Evolutionary conservation across 495 filamentous ascomycete genomes (phyloP).

Genomic region (Amphirosellinia nigrospora): DNA sequence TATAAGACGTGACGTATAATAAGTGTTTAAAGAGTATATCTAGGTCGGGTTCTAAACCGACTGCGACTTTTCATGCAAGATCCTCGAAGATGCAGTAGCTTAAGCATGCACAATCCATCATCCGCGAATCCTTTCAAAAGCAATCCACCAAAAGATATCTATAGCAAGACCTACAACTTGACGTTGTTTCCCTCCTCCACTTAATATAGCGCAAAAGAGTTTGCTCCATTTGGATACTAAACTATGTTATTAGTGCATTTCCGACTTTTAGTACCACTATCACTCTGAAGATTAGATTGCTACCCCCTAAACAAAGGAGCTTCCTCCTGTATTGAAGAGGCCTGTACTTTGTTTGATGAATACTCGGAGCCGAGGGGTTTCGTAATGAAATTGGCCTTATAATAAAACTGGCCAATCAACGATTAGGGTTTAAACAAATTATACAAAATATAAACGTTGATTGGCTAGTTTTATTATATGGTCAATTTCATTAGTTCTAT

Average conservation of each 20-base stretch:
- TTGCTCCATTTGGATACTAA: not conserved
- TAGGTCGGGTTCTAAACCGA: not conserved
- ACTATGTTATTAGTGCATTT: not conserved
- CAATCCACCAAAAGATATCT: not conserved
- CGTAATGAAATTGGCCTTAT: too few species aligned
- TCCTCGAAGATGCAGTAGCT: conserved; percentile 3
- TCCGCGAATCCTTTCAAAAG: conserved; percentile 7
- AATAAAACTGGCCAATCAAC: not conserved
- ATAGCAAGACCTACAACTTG: not conserved
- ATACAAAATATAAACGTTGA: too few species aligned
- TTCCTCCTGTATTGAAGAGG: too few species aligned
- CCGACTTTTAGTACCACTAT: not conserved
- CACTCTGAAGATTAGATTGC: too few species aligned
- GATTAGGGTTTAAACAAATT: too few species aligned
- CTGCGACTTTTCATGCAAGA: too few species aligned
- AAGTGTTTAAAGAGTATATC: not conserved
- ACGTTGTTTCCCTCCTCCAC: not conserved
- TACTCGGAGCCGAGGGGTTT: too few species aligned
- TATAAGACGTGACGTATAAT: too few species aligned
- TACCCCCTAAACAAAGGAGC: too few species aligned
- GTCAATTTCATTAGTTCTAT: too few species aligned
- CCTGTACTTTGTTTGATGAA: too few species aligned
- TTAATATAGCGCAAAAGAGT: not conserved
- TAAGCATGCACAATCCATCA: conserved; percentile 1
- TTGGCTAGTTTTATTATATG: too few species aligned